Evolutionary conservation across 345 rosid species (phyloP).

Genomic region (Eucalyptus sp.): DNA sequence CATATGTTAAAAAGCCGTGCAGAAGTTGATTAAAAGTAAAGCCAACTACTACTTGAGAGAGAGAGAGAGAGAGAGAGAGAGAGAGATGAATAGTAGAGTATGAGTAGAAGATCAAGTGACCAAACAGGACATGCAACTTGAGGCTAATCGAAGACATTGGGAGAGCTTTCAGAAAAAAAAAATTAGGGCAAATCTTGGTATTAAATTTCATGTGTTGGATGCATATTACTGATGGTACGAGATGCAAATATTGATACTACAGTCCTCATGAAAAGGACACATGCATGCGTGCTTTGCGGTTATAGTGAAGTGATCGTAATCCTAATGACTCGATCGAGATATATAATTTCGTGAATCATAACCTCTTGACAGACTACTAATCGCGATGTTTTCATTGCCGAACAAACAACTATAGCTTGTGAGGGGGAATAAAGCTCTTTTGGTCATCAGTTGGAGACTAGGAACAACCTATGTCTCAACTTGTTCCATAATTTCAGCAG

Average conservation of each 20-base stretch:
- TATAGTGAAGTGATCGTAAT: background rate
- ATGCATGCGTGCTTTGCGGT: background rate
- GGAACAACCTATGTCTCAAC: background rate
- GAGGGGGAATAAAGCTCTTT: background rate
- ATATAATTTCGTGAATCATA: background rate
- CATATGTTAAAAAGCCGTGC: background rate
- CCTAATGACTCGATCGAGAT: background rate
- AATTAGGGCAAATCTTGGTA: background rate
- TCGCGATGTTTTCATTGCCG: rapidly evolving
- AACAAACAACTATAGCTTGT: background rate
- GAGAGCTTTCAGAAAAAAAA: background rate
- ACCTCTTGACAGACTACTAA: background rate
- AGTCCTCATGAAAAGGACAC: background rate
- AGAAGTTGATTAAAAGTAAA: background rate
- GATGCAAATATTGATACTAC: background rate
- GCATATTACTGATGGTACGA: background rate
- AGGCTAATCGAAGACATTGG: background rate
- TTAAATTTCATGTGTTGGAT: background rate
- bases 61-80: background rate
- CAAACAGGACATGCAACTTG: background rate
- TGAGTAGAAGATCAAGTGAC: background rate
- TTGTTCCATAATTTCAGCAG: background rate
- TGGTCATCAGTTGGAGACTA: background rate
- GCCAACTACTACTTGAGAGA: background rate
- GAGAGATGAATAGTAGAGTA: background rate